Evolutionary conservation across 164 flowering plant genomes (phyloP).

Genomic region (Sedum album): DNA sequence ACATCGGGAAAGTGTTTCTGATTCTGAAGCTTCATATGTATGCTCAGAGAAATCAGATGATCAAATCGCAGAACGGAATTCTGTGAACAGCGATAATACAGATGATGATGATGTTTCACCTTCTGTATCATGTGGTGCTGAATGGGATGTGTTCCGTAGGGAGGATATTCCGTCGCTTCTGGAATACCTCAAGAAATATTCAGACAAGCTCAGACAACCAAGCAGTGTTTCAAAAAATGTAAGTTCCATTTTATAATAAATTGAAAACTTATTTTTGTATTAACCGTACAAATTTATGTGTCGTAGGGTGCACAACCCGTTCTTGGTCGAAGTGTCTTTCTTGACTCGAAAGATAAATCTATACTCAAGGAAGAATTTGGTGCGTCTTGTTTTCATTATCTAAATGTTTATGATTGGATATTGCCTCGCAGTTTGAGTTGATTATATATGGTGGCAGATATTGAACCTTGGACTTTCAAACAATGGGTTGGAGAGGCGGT

Average conservation of each 20-base stretch:
- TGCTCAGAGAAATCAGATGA: constrained; percentile 8
- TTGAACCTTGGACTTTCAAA: constrained; percentile 11
- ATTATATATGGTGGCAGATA: neutral
- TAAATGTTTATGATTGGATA: neutral
- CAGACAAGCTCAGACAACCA: neutral
- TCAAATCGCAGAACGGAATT: neutral
- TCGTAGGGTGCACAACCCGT: neutral
- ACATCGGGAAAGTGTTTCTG: constrained; percentile 1
- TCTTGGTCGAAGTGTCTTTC: constrained; percentile 8
- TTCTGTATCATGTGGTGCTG: neutral
- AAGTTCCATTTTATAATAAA: neutral
- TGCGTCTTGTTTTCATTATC: neutral
- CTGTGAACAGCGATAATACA: neutral
- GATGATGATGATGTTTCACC: neutral
- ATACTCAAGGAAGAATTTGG: constrained; percentile 7
- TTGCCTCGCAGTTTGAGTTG: neutral
- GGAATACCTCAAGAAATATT: constrained; percentile 3
- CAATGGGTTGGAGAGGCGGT: constrained; percentile 9
- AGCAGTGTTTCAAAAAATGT: neutral
- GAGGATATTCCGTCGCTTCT: constrained; percentile 5
- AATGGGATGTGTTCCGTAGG: constrained; percentile 10
- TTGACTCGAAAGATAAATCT: neutral
- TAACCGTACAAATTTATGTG: neutral
- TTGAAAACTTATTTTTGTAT: neutral
- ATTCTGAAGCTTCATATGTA: constrained; percentile 5